Percentiles rank a stretch among this genome's conserved stretches.
These are phyloP conservation scores for Colletotrichum cordylinicola DNA, from an alignment of 2,329 filamentous ascomycete genomes.

Conservation along the genomic window DNA sequence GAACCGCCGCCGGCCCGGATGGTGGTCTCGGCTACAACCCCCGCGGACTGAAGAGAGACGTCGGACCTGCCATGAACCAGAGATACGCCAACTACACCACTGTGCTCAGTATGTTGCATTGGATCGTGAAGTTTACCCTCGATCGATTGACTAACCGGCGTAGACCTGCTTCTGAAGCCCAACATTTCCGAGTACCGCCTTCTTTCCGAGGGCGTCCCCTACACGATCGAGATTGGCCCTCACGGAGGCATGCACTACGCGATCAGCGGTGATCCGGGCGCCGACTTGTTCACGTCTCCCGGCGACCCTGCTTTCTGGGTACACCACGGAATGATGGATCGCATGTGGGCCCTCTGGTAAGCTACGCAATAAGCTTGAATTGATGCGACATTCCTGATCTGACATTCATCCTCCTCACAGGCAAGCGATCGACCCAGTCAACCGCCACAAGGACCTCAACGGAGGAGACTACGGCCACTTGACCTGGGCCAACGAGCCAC, in stretches of 20 bases:
- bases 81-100: constrained; percentile 34
- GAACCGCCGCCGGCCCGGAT: constrained; percentile 23
- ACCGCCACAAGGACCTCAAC: constrained; percentile 29
- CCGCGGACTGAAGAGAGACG: constrained; percentile 36
- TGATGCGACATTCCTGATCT: background rate
- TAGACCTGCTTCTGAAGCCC: constrained; percentile 33
- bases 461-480: constrained; percentile 30
- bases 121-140: background rate
- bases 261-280: constrained; percentile 38
- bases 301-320: constrained; percentile 28
- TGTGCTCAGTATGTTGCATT: constrained; percentile 8
- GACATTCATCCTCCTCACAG: background rate
- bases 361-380: background rate
- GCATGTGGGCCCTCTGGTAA: constrained; percentile 31
- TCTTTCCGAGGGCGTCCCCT: constrained; percentile 38
- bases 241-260: constrained; percentile 35
- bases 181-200: constrained; percentile 39
- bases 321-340: constrained; percentile 32
- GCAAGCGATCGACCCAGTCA: constrained; percentile 25
- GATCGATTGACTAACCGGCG: background rate
- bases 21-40: constrained; percentile 41
- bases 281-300: constrained; percentile 30
- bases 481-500: constrained; percentile 33
- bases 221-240: constrained; percentile 32
- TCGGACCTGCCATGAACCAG: constrained; percentile 32